Evolutionary conservation across 2,329 filamentous ascomycete species (phyloP), one percentile per base, ranked within the genome.

Genomic region (Phaeosphaeriaceae sp.): DNA sequence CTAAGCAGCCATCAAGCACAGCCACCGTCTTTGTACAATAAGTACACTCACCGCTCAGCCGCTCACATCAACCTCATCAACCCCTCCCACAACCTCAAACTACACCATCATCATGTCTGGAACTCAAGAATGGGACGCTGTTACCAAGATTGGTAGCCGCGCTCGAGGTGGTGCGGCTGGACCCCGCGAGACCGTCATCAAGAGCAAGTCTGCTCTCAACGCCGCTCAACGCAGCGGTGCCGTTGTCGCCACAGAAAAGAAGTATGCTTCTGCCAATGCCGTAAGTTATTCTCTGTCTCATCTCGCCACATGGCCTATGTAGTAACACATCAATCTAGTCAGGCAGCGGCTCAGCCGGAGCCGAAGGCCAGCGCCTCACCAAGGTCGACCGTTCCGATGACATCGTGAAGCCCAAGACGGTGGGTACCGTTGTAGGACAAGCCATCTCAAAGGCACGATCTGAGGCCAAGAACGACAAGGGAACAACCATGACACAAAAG

Each of bases 311-410:
- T 44, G 23, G 36, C 41, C 18, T 26, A 13, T 15, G 40, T 9
- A 29, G 43, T 56, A 17, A 57, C 42, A 12, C 2, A 6, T 18
- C n/a, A 15, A 1, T 15, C 12, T n/a, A 55, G 52, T 39, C 47
- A 29, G 54, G 54, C 32, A 54, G 50, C 48, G 40, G 77, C 54
- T 81, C 72, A 45, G 51, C 54, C 42, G 93, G 97, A 78, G 94
- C 54, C 39, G 93, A 97, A 78, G 94, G 94, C 65, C 94, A 99
- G 79, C 92, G 90, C 73, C 83, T 97, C 60, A 97, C 94, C 63
- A 97, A 97, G 82, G 92, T 99, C 76, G 94, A 97, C 82, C 92
- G 93, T 64, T 87, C 87, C 73, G 92, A 97, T 81, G 94, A 97
- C 74, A 96, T 97, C 78, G 88, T 97, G 78, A 96, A 96, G 81